Evolutionary conservation across 352 stramenopile species (phyloP).

Genomic region (Phytophthora sojae): DNA sequence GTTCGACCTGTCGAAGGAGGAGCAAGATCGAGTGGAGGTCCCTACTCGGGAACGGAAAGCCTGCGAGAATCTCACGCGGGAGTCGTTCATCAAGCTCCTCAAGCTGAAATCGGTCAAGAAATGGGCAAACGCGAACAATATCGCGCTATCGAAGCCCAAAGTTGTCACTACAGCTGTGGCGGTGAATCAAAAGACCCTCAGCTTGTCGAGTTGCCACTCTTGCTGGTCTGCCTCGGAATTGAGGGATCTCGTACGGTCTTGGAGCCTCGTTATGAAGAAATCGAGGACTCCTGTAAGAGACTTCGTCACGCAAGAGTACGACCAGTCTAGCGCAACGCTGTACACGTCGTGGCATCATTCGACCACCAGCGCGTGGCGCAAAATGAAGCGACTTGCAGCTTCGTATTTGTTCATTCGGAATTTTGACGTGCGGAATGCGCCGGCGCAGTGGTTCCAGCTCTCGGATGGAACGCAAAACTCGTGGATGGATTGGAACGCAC

Average conservation of each 20-base stretch:
- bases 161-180: too few species aligned
- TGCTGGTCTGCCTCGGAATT: slow-evolving; percentile 25
- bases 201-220: slow-evolving; percentile 3
- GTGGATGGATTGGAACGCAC: slow-evolving; percentile 17
- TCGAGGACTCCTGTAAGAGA: neutral
- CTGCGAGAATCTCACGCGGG: slow-evolving; percentile 5
- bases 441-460: slow-evolving; percentile 25
- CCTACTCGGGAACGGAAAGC: slow-evolving; percentile 4
- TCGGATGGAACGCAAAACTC: slow-evolving; percentile 14
- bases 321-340: slow-evolving; percentile 2
- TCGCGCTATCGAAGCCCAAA: neutral
- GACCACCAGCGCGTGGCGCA: slow-evolving; percentile 23
- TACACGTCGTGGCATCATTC: slow-evolving; percentile 28
- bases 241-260: slow-evolving; percentile 18
- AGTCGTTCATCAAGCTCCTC: slow-evolving; percentile 14
- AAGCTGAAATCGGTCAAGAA: slow-evolving; percentile 24
- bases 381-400: slow-evolving; percentile 31
- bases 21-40: slow-evolving; percentile 13
- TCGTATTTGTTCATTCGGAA: slow-evolving; percentile 33
- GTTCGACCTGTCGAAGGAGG: slow-evolving; percentile 24
- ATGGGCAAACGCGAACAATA: slow-evolving; percentile 6
- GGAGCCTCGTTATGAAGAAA: slow-evolving; percentile 21
- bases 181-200: neutral
- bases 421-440: slow-evolving; percentile 15
- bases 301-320: slow-evolving; percentile 16